A percentile compares a stretch with the other conserved stretches of the same genome.
phyloP scores from a whole-genome alignment of 192 early-diverging fungal species.

The Rhizophagus sp. region DNA sequence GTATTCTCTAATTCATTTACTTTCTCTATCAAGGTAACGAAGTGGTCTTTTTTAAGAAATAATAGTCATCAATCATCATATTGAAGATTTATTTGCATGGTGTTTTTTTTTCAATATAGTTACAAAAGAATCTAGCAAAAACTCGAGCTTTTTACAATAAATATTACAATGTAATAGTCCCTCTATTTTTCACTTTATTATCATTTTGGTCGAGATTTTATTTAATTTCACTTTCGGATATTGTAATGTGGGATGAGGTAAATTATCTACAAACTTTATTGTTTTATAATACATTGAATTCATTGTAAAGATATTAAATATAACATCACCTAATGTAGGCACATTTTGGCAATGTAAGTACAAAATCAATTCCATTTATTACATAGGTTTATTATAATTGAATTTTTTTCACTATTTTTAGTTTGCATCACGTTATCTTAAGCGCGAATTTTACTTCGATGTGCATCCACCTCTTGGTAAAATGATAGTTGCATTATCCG shows the following conservation, averaged over 20 bases:
- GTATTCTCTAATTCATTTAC: too few species aligned
- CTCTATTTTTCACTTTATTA: constrained; percentile 56
- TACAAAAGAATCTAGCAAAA: constrained; percentile 31
- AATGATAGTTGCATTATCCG: constrained; percentile 89
- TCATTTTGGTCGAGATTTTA: constrained; percentile 69
- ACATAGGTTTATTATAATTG: not conserved
- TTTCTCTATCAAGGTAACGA: not conserved
- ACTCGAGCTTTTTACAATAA: constrained; percentile 45
- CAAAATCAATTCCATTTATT: not conserved
- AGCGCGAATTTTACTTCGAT: constrained; percentile 94
- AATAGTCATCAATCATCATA: not conserved
- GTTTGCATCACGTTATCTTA: constrained; percentile 94
- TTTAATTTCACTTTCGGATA: constrained; percentile 57
- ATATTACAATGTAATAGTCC: constrained; percentile 51
- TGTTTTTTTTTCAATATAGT: not conserved
- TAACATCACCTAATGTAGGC: constrained; percentile 33
- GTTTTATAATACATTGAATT: not conserved
- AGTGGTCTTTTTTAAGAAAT: not conserved
- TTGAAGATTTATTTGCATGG: not conserved
- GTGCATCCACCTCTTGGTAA: constrained; percentile 98
- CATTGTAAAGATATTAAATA: not conserved
- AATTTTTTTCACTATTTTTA: constrained; percentile 37
- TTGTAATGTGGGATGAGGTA: constrained; percentile 79
- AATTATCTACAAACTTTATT: constrained; percentile 28
- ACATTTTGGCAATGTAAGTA: constrained; percentile 59